Base-by-base conservation (phyloP, 2,329 filamentous ascomycete genomes). In the Fusarium azukiicola region DNA sequence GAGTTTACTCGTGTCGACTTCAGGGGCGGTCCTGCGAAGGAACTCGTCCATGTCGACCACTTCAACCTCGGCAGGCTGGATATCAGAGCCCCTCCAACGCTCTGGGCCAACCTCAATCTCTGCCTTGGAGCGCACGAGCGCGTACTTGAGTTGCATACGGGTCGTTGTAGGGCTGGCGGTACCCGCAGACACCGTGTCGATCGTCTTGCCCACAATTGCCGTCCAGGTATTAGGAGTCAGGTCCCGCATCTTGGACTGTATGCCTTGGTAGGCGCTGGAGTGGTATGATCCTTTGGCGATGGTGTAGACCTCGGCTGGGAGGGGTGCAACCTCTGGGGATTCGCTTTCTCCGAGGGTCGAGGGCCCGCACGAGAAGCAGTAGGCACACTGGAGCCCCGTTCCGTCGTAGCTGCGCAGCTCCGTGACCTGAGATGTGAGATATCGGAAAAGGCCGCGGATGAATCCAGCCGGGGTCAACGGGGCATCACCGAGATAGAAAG, bases 361-460 rank as follows among this genome's bases (percentile, higher is more conserved):
- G 17, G 74, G 19, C 66, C 72, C 68, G 16, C 68, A 70, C 40
- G 68, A 70, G 54, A 58, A 76, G 44, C 49, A 74, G n/a, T 71
- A n/a, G 7, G 54, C 47, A 10, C 40, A 56, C 11, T 50, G 40
- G 16, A 76, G 44, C 16, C 38, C 63, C 36, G 47, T 72, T 52
- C 64, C 69, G 7, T 47, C 19, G 38, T 13, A 61, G 10, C 36
- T 21, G 32, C 14, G 52, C 11, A 21, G 27, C 3, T 11, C 16
- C 40, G 40, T 17, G 12, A 56, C 36, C 52, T 63, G 32, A 17
- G 68, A 58, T n/a, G 32, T 32, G n/a, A 76, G 58, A 47, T 74
- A 76, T n/a, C 47, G 74, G 32, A 76, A 74, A 36, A 76, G 36
- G 3, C 72, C 72, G 9, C 44, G 68, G 23, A 72, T 56, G 6